These are phyloP conservation scores for Stephania yunnanensis DNA, from an alignment of 164 flowering plant species.

Conservation along the genomic window DNA sequence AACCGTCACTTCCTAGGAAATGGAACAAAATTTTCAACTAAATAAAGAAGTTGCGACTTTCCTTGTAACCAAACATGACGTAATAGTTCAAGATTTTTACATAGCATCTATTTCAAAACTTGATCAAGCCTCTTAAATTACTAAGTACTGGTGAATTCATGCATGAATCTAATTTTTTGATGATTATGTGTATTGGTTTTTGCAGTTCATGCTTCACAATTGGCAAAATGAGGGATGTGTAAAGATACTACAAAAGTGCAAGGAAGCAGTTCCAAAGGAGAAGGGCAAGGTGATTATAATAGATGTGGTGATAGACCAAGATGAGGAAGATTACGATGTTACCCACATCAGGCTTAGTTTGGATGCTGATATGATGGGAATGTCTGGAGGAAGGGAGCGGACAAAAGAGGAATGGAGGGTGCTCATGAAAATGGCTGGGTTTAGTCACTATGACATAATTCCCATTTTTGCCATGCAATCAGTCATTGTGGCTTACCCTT, in stretches of 20 bases:
- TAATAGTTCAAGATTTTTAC: no score
- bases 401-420: constrained; percentile 36
- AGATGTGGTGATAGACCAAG: constrained; percentile 4
- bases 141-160: no score
- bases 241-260: constrained; percentile 2
- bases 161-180: neutral
- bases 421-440: constrained; percentile 17
- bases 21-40: no score
- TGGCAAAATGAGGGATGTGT: constrained; percentile 4
- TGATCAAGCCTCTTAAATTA: neutral
- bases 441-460: constrained; percentile 7
- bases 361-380: constrained; percentile 32
- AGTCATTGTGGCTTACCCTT: constrained; percentile 21
- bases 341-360: constrained; percentile 24
- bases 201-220: constrained; percentile 7
- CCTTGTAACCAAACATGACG: no score
- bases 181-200: no score
- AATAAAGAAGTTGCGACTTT: no score
- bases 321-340: constrained; percentile 15
- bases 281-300: constrained; percentile 5
- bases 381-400: constrained; percentile 28
- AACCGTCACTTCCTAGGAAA: no score
- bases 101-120: no score
- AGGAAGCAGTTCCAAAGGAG: constrained; percentile 5
- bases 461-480: neutral